These are phyloP conservation scores for Alternaria gansuensis DNA, from an alignment of 2,329 filamentous ascomycete species.

Conservation along the genomic window DNA sequence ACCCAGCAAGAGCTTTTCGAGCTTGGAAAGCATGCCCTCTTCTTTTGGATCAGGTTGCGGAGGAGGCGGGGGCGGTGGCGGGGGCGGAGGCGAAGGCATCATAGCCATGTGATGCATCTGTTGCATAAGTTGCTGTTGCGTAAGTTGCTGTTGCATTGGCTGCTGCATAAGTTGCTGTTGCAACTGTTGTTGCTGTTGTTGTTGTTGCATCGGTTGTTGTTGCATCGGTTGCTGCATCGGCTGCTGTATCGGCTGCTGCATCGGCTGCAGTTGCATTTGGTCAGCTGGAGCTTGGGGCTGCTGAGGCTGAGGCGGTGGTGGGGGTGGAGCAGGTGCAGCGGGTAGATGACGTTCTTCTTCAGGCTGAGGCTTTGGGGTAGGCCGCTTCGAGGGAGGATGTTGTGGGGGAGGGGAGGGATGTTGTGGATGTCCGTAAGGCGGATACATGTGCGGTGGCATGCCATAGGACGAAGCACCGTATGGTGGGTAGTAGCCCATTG, in stretches of 20 bases:
- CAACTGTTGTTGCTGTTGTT: constrained; percentile 8
- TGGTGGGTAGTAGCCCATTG: constrained; percentile 41
- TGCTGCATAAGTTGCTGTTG: constrained; percentile 25
- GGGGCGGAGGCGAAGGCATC: constrained; percentile 29
- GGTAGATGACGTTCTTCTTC: constrained; percentile 34
- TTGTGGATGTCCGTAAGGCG: constrained; percentile 33
- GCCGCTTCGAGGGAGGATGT: constrained; percentile 38
- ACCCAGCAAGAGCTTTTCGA: constrained; percentile 41
- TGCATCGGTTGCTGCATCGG: constrained; percentile 6
- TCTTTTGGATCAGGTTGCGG: constrained; percentile 39
- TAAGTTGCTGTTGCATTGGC: constrained; percentile 14
- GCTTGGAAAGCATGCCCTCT: constrained; percentile 44
- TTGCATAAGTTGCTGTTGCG: constrained; percentile 19
- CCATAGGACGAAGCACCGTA: constrained; percentile 43
- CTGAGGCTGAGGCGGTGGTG: constrained; percentile 31
- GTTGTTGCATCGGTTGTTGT: constrained; percentile 13
- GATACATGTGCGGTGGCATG: constrained; percentile 41
- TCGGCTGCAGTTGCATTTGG: constrained; percentile 17
- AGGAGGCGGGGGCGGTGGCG: constrained; percentile 34
- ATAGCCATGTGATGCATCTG: constrained; percentile 18
- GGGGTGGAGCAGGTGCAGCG: constrained; percentile 29
- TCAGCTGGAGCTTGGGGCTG: constrained; percentile 23
- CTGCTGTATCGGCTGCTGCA: constrained; percentile 17
- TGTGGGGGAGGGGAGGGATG: constrained; percentile 40
- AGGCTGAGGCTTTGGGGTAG: constrained; percentile 41